A percentile compares a stretch with the other conserved stretches of the same genome.
These are phyloP conservation scores for Plicaturopsis crispa DNA, from an alignment of 768 basidiomycete species.

Conservation along the genomic window DNA sequence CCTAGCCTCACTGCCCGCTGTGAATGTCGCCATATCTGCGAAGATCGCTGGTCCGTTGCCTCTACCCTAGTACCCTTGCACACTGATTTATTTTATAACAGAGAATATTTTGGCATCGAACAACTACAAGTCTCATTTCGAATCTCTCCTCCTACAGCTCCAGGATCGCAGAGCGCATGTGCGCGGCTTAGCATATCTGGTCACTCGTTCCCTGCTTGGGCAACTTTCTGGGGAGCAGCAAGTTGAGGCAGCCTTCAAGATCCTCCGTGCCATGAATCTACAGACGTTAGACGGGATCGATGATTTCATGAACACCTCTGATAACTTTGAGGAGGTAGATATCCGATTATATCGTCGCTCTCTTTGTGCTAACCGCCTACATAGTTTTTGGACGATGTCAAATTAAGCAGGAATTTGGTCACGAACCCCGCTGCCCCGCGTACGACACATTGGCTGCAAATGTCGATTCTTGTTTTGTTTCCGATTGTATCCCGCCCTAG, in stretches of 20 bases:
- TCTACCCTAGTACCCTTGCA: background rate
- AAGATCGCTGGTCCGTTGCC: conserved; percentile 56
- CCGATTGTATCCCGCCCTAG: conserved; percentile 40
- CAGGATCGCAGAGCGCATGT: conserved; percentile 41
- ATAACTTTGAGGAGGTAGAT: too few relatives aligned
- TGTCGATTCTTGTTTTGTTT: conserved; percentile 45
- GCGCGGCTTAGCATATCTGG: conserved; percentile 50
- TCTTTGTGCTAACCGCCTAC: conserved; percentile 6
- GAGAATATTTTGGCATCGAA: conserved; percentile 60
- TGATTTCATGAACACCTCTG: conserved; percentile 19
- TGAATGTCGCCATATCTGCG: conserved; percentile 48
- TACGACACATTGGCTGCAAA: conserved; percentile 50
- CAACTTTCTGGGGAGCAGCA: conserved; percentile 52
- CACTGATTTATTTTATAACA: conserved; percentile 17
- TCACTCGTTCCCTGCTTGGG: conserved; percentile 53
- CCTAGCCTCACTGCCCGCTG: conserved; percentile 36
- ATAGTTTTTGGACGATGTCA: conserved; percentile 37
- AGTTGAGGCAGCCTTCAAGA: conserved; percentile 40
- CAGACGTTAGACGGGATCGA: conserved; percentile 39
- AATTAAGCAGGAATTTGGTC: conserved; percentile 41
- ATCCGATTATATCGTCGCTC: too few relatives aligned
- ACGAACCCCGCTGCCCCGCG: conserved; percentile 53
- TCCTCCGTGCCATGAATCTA: conserved; percentile 39
- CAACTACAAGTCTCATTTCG: conserved; percentile 32
- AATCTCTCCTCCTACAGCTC: conserved; percentile 44